Base-by-base conservation (phyloP, 1,139 yeast genomes). In the Kurtzmaniella quercitrusa region DNA sequence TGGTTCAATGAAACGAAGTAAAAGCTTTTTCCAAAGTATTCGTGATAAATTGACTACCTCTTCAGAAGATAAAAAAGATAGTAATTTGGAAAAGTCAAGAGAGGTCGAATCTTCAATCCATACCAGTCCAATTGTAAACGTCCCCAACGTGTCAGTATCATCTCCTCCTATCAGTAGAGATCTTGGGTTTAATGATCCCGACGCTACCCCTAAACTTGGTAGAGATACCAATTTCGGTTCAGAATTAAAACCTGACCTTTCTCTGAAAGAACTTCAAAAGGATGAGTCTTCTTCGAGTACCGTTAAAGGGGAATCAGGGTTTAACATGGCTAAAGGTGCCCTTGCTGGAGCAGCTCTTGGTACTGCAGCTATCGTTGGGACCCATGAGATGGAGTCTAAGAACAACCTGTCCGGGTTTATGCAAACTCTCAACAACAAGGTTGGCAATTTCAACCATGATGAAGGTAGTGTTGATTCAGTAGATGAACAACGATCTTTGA, bases 21-120 rank as follows among this genome's bases (percentile, higher is more conserved):
- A 38, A 25, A 40, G 46, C 25, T 16, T 45, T 19, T 43, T 45
- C 25, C 47, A 43, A 31, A 45, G 44, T 34, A 23, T 44, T 14
- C 37, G 37, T 3, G 48, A 46, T 8, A 38, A 42, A 25, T 41
- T 40, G 7, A 25, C 44, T 2, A 18, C 39, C 11, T 29, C 46
- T 8, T 23, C 40, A 10, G 39, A 39, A 11, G 39, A 27, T 10
- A 27, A 37, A 12, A 31, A 31, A 11, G n/a, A 11, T 27, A 27
- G 6, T 27, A 27, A 5, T 4, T 27, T 27, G 15, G 33, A 27
- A 5, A 14, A 27, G n/a, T 21, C 31, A 7, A 27, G 10, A 10
- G 31, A 27, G 4, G 12, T 12, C 31, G 31, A 27, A 27, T 10
- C 12, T 3, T 5, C 14, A 7, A 11, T 4, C 10, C 7, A 27